phyloP scores from a whole-genome alignment of 2,329 filamentous ascomycete genomes.

The Fusarium nygamai region DNA sequence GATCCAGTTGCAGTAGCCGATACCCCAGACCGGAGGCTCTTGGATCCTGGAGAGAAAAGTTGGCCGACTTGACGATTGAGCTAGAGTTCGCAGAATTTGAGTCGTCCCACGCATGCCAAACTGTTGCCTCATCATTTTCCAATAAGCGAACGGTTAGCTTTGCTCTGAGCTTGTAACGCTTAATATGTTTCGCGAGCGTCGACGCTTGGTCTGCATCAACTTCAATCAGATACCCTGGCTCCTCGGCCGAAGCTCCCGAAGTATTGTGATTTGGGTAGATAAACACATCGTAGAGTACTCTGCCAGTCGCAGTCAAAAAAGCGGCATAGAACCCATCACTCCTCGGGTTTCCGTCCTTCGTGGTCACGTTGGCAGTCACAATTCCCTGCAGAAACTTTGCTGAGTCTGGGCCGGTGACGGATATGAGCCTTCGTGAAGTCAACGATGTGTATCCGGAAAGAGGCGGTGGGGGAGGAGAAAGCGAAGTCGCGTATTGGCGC shows the following conservation, averaged over 20 bases:
- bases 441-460: conserved; percentile 64
- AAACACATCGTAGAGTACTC: conserved; percentile 89
- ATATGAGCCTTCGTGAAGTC: conserved; percentile 80
- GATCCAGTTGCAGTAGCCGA: conserved; percentile 54
- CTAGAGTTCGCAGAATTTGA: conserved; percentile 40
- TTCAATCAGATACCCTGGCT: conserved; percentile 74
- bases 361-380: conserved; percentile 70
- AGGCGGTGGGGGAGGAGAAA: conserved; percentile 54
- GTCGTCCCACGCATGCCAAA: conserved; percentile 82
- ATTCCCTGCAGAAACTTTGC: conserved; percentile 89
- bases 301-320: conserved; percentile 86
- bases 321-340: conserved; percentile 76
- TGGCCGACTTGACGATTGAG: conserved; percentile 28
- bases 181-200: conserved; percentile 75
- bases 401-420: conserved; percentile 80
- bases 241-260: conserved; percentile 38
- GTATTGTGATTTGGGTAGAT: conserved; percentile 72
- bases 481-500: conserved; percentile 45
- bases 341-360: conserved; percentile 49
- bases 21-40: conserved; percentile 66
- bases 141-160: conserved; percentile 78
- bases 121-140: conserved; percentile 69
- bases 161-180: conserved; percentile 84
- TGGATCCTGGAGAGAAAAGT: conserved; percentile 59
- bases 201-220: conserved; percentile 76